These are phyloP conservation scores for Endotrypanum monterogeii DNA, from an alignment of 208 protist species.

Conservation along the genomic window DNA sequence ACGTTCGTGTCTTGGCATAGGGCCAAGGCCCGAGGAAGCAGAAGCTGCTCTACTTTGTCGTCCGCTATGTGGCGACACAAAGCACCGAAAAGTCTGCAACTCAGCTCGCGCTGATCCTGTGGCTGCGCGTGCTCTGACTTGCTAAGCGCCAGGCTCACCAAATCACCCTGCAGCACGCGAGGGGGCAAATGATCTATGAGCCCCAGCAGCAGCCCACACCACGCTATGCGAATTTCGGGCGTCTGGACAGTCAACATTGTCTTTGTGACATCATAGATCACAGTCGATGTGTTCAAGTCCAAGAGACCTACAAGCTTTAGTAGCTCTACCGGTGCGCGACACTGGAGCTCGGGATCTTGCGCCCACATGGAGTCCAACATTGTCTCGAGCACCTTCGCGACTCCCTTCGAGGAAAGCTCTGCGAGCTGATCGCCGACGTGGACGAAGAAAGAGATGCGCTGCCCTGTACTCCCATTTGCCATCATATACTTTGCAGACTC, in stretches of 20 bases:
- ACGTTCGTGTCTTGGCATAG: slow-evolving; percentile 93
- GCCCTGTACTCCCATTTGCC: slow-evolving; percentile 86
- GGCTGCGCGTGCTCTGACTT: slow-evolving; percentile 88
- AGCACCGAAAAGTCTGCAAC: slow-evolving; percentile 79
- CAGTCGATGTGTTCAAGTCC: slow-evolving; percentile 46
- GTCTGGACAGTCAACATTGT: slow-evolving; percentile 92
- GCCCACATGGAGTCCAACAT: slow-evolving; percentile 87
- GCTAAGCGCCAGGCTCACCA: slow-evolving; percentile 72
- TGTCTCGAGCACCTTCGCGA: slow-evolving; percentile 75
- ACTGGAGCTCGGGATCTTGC: slow-evolving; percentile 89
- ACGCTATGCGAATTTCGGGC: slow-evolving; percentile 70
- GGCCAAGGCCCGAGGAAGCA: slow-evolving; percentile 78
- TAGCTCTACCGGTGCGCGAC: slow-evolving; percentile 65
- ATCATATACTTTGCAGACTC: slow-evolving; percentile 89
- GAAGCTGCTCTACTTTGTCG: slow-evolving; percentile 59
- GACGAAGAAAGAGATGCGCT: slow-evolving; percentile 81
- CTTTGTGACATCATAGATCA: slow-evolving; percentile 79
- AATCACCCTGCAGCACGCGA: slow-evolving; percentile 61
- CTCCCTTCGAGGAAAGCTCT: slow-evolving; percentile 48
- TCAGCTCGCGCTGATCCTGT: slow-evolving; percentile 89
- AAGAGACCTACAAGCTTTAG: slow-evolving; percentile 61
- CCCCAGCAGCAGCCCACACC: slow-evolving; percentile 73
- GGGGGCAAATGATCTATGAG: slow-evolving; percentile 59
- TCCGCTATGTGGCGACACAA: slow-evolving; percentile 61
- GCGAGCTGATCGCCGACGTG: slow-evolving; percentile 70